A percentile compares a stretch with the other conserved stretches of the same genome.
phyloP scores from a whole-genome alignment of 441 rosid genomes.

The Mallotus repandus region DNA sequence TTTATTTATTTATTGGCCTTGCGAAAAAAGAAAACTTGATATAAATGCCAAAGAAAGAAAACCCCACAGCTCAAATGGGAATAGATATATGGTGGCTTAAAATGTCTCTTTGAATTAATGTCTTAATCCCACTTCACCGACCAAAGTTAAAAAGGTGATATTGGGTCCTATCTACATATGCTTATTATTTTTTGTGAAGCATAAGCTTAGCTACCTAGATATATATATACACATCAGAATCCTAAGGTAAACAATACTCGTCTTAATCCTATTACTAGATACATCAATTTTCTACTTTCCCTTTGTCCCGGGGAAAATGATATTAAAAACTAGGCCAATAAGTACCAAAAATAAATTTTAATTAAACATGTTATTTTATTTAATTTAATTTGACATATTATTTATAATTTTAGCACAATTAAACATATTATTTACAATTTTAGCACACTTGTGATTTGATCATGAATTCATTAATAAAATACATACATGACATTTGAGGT shows the following conservation, averaged over 20 bases:
- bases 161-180: slow-evolving; percentile 30
- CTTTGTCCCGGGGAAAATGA: not conserved
- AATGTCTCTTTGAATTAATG: slow-evolving; percentile 22
- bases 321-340: not conserved
- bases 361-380: too few species aligned
- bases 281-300: slow-evolving; percentile 4
- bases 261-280: not conserved
- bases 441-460: too few species aligned
- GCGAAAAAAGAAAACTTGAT: too few species aligned
- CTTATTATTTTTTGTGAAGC: slow-evolving; percentile 15
- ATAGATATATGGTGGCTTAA: not conserved
- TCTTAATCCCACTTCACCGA: slow-evolving; percentile 45
- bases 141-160: slow-evolving; percentile 41
- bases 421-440: too few species aligned
- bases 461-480: too few species aligned
- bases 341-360: too few species aligned
- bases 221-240: slow-evolving; percentile 43
- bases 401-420: too few species aligned
- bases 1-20: too few species aligned
- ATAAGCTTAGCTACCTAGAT: slow-evolving; percentile 18
- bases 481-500: too few species aligned
- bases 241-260: slow-evolving; percentile 16
- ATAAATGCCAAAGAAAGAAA: not conserved
- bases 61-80: not conserved
- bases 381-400: too few species aligned